Base-by-base conservation (phyloP, 2,329 filamentous ascomycete species). In the Epicoccum sorghinum region DNA sequence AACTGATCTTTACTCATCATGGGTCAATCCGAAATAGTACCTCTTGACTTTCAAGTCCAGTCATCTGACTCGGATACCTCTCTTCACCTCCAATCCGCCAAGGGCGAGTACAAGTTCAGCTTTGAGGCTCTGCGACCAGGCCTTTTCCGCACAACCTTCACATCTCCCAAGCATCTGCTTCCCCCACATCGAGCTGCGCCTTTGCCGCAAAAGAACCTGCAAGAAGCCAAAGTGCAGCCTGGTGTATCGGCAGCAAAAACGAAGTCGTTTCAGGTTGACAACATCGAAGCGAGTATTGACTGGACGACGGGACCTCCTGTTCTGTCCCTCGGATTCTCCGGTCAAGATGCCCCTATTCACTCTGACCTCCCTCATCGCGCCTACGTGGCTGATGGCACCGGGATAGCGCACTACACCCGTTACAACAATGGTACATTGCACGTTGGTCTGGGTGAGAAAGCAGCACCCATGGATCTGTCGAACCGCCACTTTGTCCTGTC, bases 401-500 rank as follows among this genome's bases (percentile, higher is more conserved):
- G 88, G 1, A 74, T 89, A 18, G 82, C 86, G 0, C 86, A 89
- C 64, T 90, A 90, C 66, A 85, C 84, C 0, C 74, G 78, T 12
- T 88, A 88, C 68, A 83, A 87, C 57, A 77, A 81, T 13, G 79
- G 82, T 18, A 86, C 84, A 0, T 79, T 91, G 0, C 86, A 91
- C 61, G 83, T 89, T 14, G 88, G 89, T 0, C 78, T 91, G 0
- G 89, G 88, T 4, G 88, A 91, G 69, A 90, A 90, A 68, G 80
- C 86, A 4, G 88, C 87, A 0, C 88, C 88, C 0, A 89, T 91
- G 86, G 84, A 91, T 64, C 78, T 91, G 1, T 86, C 82, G 0
- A 86, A 86, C 29, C 81, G 88, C 0, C 79, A 83, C 24, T 91
- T 90, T 68, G 80, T 82, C 24, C 77, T 91, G 12, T 85, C 86